A percentile compares a stretch with the other conserved stretches of the same genome.
phyloP scores from a whole-genome alignment of 495 filamentous ascomycete genomes.

The Parmelia sp. region DNA sequence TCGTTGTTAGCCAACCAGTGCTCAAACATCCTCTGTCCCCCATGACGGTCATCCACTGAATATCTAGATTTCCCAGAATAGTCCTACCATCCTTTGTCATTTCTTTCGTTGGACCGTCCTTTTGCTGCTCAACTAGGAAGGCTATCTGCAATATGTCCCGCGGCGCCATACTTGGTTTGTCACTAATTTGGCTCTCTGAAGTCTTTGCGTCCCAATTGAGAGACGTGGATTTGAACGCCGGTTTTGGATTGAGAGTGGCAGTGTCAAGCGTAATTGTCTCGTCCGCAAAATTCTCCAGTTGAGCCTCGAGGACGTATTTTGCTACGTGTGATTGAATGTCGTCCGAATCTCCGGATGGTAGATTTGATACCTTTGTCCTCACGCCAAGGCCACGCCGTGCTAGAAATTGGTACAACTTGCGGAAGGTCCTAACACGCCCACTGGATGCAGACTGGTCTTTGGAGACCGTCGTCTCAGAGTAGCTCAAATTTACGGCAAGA shows the following conservation, averaged over 20 bases:
- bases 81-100: conserved; percentile 53
- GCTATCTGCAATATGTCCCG: conserved; percentile 88
- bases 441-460: conserved; percentile 37
- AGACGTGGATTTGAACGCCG: conserved; percentile 50
- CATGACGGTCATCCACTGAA: conserved; percentile 86
- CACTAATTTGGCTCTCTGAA: conserved; percentile 27
- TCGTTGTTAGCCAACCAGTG: conserved; percentile 74
- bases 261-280: conserved; percentile 37
- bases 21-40: conserved; percentile 81
- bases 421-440: conserved; percentile 74
- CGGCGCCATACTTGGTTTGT: conserved; percentile 65
- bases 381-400: conserved; percentile 85
- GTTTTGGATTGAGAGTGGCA: conserved; percentile 47
- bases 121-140: conserved; percentile 71
- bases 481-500: conserved; percentile 88
- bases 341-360: conserved; percentile 42
- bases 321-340: conserved; percentile 42
- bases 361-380: conserved; percentile 70
- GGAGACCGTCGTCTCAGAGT: conserved; percentile 56
- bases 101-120: conserved; percentile 44
- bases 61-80: conserved; percentile 71
- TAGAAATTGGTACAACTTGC: conserved; percentile 95
- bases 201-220: conserved; percentile 51
- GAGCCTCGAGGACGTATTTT: conserved; percentile 73
- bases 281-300: conserved; percentile 83